Base-by-base conservation (phyloP, 208 protist species). In the Balamuthia mandrillaris region DNA sequence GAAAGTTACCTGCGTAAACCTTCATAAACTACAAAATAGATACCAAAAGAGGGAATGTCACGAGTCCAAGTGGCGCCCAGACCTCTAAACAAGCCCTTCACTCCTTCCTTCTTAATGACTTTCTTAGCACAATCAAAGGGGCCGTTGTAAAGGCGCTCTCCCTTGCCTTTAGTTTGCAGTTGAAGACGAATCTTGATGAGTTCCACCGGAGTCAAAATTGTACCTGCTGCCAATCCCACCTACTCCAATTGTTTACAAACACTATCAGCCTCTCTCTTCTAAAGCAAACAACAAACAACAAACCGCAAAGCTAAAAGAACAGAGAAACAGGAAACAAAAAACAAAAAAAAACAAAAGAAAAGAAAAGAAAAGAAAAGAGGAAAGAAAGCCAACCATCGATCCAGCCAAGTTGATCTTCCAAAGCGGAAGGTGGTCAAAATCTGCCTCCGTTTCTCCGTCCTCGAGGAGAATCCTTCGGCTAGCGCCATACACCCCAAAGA, bases 81-180 rank as follows among this genome's bases (percentile, higher is more conserved):
- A 37, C 75, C 86, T 18, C 68, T 41, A 51, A 77, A 74, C 0
- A 89, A 31, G 29, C 86, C 86, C 24, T 33, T 4, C 31, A 83
- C 45, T 35, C 86, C 86, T 3, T 85, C 68, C 4, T 37, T 5
- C 52, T 39, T 84, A 21, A 85, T 29, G 41, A 77, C 47, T 45
- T 89, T 89, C 45, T 83, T 82, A 47, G 86, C 56, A 29, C 86
- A 89, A 81, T 89, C 86, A 31, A 89, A 84, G 18, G 81, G 81
- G 5, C 86, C 86, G 41, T 18, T 85, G 65, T 89, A 89, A 45
- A 54, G 2, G 1, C 68, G 68, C 24, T 77, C 68, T 16, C 6
- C 68, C 18, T 16, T 16, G 21, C 18, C 16, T 6, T 24, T 1
- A 9, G 37, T 47, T 33, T 77, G 68, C 41, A 77, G 44, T 45